Evolutionary conservation across 495 filamentous ascomycete genomes (phyloP).

Genomic region (Neurospora sp.): DNA sequence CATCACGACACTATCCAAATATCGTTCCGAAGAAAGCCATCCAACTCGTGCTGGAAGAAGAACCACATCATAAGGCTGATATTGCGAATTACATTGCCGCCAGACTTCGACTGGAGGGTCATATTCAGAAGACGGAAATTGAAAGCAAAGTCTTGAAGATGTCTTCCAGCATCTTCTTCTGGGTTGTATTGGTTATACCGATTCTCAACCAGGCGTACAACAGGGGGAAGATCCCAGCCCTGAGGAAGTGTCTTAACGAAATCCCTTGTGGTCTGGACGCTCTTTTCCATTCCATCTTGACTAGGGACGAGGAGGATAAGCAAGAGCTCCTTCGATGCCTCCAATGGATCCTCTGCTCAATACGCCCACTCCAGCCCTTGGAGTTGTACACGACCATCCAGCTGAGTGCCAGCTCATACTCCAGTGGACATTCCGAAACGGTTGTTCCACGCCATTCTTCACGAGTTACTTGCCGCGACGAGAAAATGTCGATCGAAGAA

Average conservation of each 20-base stretch:
- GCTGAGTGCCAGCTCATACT: too few species aligned
- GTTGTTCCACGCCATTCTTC: too few species aligned
- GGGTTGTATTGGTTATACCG: conserved; percentile 30
- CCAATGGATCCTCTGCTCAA: too few species aligned
- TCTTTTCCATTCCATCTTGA: too few species aligned
- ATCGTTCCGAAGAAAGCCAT: conserved; percentile 23
- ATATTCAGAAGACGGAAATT: conserved; percentile 16
- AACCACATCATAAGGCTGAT: conserved; percentile 5
- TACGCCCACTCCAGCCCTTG: too few species aligned
- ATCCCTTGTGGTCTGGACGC: too few species aligned
- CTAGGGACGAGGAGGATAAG: too few species aligned
- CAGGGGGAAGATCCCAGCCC: conserved; percentile 9
- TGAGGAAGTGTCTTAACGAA: too few species aligned
- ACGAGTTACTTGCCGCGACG: too few species aligned
- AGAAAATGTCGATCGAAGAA: too few species aligned
- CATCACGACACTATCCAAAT: conserved; percentile 39
- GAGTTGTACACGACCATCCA: too few species aligned
- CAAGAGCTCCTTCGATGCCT: rapidly evolving
- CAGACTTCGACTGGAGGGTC: neutral
- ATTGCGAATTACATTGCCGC: conserved; percentile 5
- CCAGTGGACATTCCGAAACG: rapidly evolving
- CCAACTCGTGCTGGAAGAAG: conserved; percentile 6
- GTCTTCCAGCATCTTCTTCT: conserved; percentile 33
- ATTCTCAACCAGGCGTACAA: conserved; percentile 30
- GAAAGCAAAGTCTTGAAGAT: conserved; percentile 18